Evolutionary conservation across 352 stramenopile genomes (phyloP), one percentile per base, ranked within the genome.

Genomic region (Elongisporangium undulatum): DNA sequence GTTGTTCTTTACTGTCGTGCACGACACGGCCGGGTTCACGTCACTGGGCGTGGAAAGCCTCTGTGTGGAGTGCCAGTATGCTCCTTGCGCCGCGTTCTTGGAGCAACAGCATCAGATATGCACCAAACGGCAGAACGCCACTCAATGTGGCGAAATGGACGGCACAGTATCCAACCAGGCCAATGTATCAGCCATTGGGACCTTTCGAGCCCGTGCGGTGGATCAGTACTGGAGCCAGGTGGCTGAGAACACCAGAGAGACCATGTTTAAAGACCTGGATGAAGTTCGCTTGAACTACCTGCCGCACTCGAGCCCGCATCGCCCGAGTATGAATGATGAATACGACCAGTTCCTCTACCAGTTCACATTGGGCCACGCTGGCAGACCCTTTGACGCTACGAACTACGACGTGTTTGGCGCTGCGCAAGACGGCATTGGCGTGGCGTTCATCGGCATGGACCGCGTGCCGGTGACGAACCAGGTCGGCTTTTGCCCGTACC

Each of bases 261-360:
- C 87, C 39, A 54, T 87, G 45, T 89, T 89, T 59, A 49, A 79
- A 17, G 71, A 89, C 64, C 62, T 89, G 24, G 58, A 69, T 56
- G 77, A 85, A 23, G 69, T 81, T 58, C 77, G 85, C 66, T 59
- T 89, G 2, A 89, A 82, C 62, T 56, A 63, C 53, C 57, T 89
- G 19, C 64, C 67, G 9, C 66, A 68, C 41, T 62, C 72, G 41
- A 65, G 34, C 6, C 29, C 29, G 4, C 29, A 41, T 41, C 79
- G 77, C 59, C 79, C 77, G n/a, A 69, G 58, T 4, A 70, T 74
- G 3, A 48, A 73, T 48, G 66, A 71, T 26, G 68, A 66, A 17
- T 87, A 87, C 74, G 54, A 83, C 21, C 79, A 89, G 70, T 87
- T 68, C 56, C 23, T 84, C 59, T 83, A 72, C 62, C 67, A 78